These are phyloP conservation scores for Pleurotus salmoneostramineus DNA, from an alignment of 768 basidiomycete species.

Conservation along the genomic window DNA sequence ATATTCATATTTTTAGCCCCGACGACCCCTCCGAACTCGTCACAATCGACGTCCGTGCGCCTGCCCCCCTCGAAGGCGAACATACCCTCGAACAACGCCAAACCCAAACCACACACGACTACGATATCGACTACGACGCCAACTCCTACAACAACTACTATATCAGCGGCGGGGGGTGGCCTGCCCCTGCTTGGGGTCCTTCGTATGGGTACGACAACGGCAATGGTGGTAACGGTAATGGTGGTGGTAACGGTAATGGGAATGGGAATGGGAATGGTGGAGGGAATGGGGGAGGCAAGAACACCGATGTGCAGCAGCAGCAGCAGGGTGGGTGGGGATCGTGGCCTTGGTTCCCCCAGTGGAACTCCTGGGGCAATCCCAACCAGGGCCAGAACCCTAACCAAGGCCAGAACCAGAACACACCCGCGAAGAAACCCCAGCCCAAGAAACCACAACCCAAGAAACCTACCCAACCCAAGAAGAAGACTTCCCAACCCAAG, in stretches of 20 bases:
- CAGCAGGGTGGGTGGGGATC: background rate
- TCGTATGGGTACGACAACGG: background rate
- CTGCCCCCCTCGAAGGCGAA: no score
- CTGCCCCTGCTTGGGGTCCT: background rate
- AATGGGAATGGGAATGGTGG: background rate
- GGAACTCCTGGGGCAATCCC: background rate
- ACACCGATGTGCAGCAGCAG: no score
- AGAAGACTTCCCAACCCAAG: background rate
- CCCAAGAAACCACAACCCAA: background rate
- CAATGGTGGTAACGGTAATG: background rate
- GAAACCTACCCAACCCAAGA: background rate
- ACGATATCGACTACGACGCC: background rate
- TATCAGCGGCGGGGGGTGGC: background rate
- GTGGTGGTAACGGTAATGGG: background rate
- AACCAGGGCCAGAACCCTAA: background rate
- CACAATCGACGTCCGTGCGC: no score
- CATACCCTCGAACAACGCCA: background rate
- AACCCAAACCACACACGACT: background rate
- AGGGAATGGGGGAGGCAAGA: background rate
- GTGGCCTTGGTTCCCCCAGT: background rate
- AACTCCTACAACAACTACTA: background rate
- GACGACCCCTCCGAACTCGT: background rate
- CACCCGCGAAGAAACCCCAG: background rate
- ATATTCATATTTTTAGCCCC: background rate
- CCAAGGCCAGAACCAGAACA: background rate